These are phyloP conservation scores for Stephanocyclus meneghinianus DNA, from an alignment of 352 stramenopile genomes.

Conservation along the genomic window DNA sequence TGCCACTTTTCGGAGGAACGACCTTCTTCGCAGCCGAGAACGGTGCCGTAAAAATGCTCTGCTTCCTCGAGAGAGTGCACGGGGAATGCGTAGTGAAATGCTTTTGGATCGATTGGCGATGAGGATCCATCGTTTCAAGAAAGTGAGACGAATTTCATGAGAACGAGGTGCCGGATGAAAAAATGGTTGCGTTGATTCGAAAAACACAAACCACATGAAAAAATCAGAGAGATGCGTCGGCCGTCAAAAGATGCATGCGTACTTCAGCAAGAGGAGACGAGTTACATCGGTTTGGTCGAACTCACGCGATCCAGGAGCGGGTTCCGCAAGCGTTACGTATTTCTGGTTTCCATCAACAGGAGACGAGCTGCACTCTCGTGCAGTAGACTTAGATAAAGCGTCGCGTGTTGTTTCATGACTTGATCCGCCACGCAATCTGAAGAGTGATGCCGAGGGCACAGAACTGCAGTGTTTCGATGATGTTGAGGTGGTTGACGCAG, in stretches of 20 bases:
- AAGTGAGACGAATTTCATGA: no score
- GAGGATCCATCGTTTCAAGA: no score
- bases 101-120: background rate
- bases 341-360: conserved; percentile 11
- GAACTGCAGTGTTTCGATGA: background rate
- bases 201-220: background rate
- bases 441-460: background rate
- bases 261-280: background rate
- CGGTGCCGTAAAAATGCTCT: conserved; percentile 90
- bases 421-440: background rate
- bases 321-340: conserved; percentile 51
- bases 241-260: background rate
- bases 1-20: conserved; percentile 91
- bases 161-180: no score
- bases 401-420: background rate
- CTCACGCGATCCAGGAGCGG: conserved; percentile 58
- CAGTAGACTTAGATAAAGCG: background rate
- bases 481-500: background rate
- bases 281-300: background rate
- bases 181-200: no score
- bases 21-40: conserved; percentile 90
- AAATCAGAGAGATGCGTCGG: background rate
- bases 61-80: conserved; percentile 91
- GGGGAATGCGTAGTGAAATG: conserved; percentile 88
- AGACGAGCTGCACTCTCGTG: conserved; percentile 17